These are phyloP conservation scores for Prototheca wickerhamii DNA, from an alignment of 163 green algal species.

Conservation along the genomic window DNA sequence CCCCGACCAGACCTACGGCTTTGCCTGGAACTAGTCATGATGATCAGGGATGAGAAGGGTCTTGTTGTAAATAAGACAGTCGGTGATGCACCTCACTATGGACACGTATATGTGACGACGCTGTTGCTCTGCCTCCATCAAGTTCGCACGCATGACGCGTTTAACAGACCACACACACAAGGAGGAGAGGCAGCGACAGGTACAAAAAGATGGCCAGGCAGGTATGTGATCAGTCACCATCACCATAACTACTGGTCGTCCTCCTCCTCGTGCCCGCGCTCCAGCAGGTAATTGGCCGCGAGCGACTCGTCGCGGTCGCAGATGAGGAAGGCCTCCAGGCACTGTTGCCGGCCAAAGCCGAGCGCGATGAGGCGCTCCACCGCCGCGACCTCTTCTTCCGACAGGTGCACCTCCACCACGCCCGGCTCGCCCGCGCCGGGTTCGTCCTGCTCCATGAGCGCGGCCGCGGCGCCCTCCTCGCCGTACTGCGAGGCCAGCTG, in stretches of 20 bases:
- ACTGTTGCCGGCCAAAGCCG: conserved; percentile 68
- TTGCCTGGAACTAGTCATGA: conserved; percentile 3
- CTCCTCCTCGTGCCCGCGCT: conserved; percentile 49
- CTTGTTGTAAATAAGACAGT: too few relatives aligned
- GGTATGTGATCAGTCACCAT: too few relatives aligned
- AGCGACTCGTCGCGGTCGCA: conserved; percentile 92
- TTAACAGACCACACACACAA: not conserved
- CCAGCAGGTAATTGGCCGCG: conserved; percentile 93
- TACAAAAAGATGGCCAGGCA: not conserved
- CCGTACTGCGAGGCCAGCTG: conserved; percentile 12
- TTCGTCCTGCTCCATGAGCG: conserved; percentile 16
- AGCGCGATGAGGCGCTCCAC: conserved; percentile 70
- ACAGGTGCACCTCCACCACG: conserved; percentile 56
- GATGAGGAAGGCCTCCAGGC: conserved; percentile 80
- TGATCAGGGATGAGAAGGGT: too few relatives aligned
- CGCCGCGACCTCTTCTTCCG: conserved; percentile 65
- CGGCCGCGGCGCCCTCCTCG: conserved; percentile 23
- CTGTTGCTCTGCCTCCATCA: not conserved
- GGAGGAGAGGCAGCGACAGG: not conserved
- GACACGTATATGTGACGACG: too few relatives aligned
- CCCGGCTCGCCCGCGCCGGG: conserved; percentile 13
- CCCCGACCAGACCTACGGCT: conserved; percentile 43
- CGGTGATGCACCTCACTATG: too few relatives aligned
- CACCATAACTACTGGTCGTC: too few relatives aligned
- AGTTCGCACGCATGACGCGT: not conserved